Base-by-base conservation (phyloP, 2,329 filamentous ascomycete genomes). In the Colletotrichum cuscutae region DNA sequence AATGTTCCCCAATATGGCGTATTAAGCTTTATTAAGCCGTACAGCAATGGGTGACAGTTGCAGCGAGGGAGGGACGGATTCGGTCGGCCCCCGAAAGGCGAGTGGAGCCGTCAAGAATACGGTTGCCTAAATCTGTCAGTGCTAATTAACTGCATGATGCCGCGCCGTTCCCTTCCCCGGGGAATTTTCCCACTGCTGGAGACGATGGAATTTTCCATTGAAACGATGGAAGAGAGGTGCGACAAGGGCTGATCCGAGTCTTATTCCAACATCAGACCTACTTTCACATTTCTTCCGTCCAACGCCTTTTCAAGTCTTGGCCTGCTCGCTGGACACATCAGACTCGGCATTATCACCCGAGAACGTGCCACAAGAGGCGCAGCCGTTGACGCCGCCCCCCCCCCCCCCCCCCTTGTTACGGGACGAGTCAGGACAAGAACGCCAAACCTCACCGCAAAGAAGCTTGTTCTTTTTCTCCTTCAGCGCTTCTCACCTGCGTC, bases 81-180 rank as follows among this genome's bases (percentile, higher is more conserved):
- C 61, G 49, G 11, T 26, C 30, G 46, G 61, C 24, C 53, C 22
- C 46, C 61, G 61, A 12, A 12, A n/a, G 49, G 46, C 9, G 30
- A 28, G 61, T 64, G 61, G 61, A 54, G 46, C 49, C 30, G 12
- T 15, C 24, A 15, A 22, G 35, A 54, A 56, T 54, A 56, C 52
- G 62, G 62, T 65, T 56, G 49, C 62, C 62, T 65, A 42, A 56
- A 54, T 56, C 24, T 22, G n/a, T n/a, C 61, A 30, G 13, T 42
- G 49, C 15, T 26, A 42, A 32, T 54, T 37, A 35, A 52, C 42
- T n/a, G 26, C 42, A 63, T 35, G 26, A 52, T 32, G 42, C n/a
- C 35, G 32, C 49, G 19, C 32, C 22, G 49, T 15, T 30, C 11
- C 22, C 11, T 35, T 35, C 32, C 11, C 32, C 32, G 32, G 15